Evolutionary conservation across 2,329 filamentous ascomycete genomes (phyloP), one percentile per base, ranked within the genome.

Genomic region (Pyrenochaeta sp.): DNA sequence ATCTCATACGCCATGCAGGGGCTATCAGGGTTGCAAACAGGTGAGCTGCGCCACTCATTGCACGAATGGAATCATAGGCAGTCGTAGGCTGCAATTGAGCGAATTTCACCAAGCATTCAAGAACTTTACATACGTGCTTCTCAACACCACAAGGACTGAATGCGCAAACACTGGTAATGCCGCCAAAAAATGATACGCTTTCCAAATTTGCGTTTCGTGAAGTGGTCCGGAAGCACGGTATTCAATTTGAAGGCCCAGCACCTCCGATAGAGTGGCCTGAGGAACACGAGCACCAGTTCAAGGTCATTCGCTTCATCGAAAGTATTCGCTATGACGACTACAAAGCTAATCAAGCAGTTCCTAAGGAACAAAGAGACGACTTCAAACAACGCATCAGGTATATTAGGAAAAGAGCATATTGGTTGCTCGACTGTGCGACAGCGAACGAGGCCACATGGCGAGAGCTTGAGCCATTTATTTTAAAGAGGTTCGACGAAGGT

Each of bases 361-460:
- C 50, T 3, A 15, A 19, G 3, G 13, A 24, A 22, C 30, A 25
- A 25, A 44, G 50, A 27, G n/a, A 12, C 6, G 10, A 28, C 2
- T 50, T 49, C 39, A 13, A 39, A 15, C 22, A 46, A 5, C 22
- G 47, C 12, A 40, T 47, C n/a, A 40, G 13, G 7, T 12, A 50
- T 24, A 27, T 57, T 13, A 36, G 53, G n/a, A n/a, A 45, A 12
- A 52, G 48, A 37, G 56, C 40, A 15, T 37, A 50, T 9, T 2
- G 32, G 30, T 44, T 62, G n/a, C 45, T 36, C 25, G 28, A 58
- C 9, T 52, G 53, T 30, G 25, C 24, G 1, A 40, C 45, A 13
- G 19, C 46, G 5, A 62, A 62, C 25, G 59, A 62, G 25, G 5
- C 50, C 22, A 57, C 56, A n/a, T 62, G 59, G 59, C 44, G 59